Evolutionary conservation across 2,329 filamentous ascomycete genomes (phyloP), one percentile per base, ranked within the genome.

Genomic region (Aureobasidium sp.): DNA sequence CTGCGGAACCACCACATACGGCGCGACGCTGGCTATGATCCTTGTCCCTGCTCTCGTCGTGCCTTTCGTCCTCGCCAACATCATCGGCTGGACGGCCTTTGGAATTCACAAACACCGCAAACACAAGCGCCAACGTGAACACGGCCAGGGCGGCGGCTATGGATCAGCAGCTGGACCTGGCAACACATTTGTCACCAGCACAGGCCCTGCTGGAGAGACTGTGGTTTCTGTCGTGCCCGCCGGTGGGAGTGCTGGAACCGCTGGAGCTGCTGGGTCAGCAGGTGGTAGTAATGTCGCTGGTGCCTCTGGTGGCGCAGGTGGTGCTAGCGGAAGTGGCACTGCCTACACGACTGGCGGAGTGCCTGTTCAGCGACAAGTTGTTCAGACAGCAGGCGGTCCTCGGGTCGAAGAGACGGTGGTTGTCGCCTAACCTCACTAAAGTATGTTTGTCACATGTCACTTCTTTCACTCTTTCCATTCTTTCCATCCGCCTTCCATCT

Each of bases 361-460:
- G 45, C 45, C 45, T 48, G 45, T 48, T 17, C 25, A 48, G 27
- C 12, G 45, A 48, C 45, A 48, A 48, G 45, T 48, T 7, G 45
- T 48, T 11, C 25, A 48, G 45, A 29, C 25, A 48, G 27, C 45
- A 31, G 25, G 45, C 45, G 45, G 45, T 8, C 22, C 25, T n/a
- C 25, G 7, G 9, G 31, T 34, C 31, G 45, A 25, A 48, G 45
- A 48, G 25, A 48, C 45, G 5, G 25, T 48, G 25, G 25, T 48
- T 5, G 45, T 48, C 45, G 29, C 45, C 17, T 25, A 27, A 15
- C 25, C 25, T 48, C 45, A 48, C 25, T 48, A 25, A 39, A 36
- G 49, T 53, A 36, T 11, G 49, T 53, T 53, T 53, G 49, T 53
- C 49, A 53, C 49, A 53, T 53, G 31, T 29, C 49, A 53, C 20